Conservation (phyloP, 176 grass and related monocot genomes). For the Aegilops tauschii region DNA sequence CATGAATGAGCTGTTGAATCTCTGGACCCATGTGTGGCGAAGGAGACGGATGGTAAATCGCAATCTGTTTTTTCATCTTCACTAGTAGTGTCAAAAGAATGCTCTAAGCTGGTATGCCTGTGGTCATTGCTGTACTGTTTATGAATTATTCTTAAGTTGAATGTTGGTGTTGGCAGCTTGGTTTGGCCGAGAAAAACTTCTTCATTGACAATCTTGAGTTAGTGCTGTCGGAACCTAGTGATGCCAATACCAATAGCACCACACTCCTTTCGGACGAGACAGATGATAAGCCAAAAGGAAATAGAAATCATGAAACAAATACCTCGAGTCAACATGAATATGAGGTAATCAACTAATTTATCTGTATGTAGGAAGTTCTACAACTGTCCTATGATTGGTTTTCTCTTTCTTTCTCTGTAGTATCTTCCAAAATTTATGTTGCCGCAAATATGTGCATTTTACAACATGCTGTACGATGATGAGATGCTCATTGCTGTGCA, state of each 20-base stretch:
- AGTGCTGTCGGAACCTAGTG: slow-evolving; percentile 71
- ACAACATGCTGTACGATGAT: not conserved
- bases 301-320: slow-evolving; percentile 44
- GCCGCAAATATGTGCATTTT: not conserved
- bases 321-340: slow-evolving; percentile 57
- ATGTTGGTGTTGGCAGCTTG: slow-evolving; percentile 60
- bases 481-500: not conserved
- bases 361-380: not conserved
- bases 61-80: slow-evolving; percentile 22
- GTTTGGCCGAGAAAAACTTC: slow-evolving; percentile 83
- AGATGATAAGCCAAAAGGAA: slow-evolving; percentile 66
- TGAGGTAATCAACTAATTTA: slow-evolving; percentile 48
- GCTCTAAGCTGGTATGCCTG: slow-evolving; percentile 23
- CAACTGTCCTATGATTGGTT: not conserved
- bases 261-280: slow-evolving; percentile 80
- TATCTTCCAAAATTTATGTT: not conserved
- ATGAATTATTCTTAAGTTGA: slow-evolving; percentile 19
- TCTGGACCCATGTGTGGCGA: slow-evolving; percentile 97
- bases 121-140: slow-evolving; percentile 7
- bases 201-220: slow-evolving; percentile 69
- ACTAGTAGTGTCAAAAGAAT: slow-evolving; percentile 18
- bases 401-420: not conserved
- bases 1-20: slow-evolving; percentile 85
- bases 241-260: slow-evolving; percentile 85
- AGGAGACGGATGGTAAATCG: slow-evolving; percentile 69